These are phyloP conservation scores for Arthrocladium fulminans DNA, from an alignment of 2,329 filamentous ascomycete genomes.

Conservation along the genomic window DNA sequence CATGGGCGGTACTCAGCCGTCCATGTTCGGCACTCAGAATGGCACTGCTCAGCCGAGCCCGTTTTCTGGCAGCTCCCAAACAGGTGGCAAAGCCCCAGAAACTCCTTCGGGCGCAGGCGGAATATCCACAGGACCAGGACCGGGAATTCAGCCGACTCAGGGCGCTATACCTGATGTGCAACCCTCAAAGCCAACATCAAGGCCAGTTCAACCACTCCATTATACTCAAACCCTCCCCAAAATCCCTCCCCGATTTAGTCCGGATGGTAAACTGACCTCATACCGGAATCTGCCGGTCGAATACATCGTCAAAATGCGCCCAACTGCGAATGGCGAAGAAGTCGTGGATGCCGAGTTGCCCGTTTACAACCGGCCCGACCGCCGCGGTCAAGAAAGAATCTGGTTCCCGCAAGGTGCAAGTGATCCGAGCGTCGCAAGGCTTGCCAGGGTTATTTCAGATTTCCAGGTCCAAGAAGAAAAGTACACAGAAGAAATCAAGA, in stretches of 20 bases:
- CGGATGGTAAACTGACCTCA: slow-evolving; percentile 35
- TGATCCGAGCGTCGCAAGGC: slow-evolving; percentile 32
- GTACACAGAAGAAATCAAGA: slow-evolving; percentile 50
- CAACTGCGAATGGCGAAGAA: slow-evolving; percentile 4
- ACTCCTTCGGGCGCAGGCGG: too few relatives aligned
- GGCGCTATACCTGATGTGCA: neutral
- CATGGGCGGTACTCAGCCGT: neutral
- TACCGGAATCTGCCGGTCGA: slow-evolving; percentile 58
- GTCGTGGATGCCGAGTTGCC: slow-evolving; percentile 33
- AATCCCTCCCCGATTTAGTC: slow-evolving; percentile 27
- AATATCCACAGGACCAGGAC: too few relatives aligned
- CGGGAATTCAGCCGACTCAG: too few relatives aligned
- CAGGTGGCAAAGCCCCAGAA: too few relatives aligned
- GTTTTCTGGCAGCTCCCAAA: too few relatives aligned
- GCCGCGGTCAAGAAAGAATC: slow-evolving; percentile 54
- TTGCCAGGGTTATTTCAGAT: slow-evolving; percentile 37
- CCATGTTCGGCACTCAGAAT: neutral
- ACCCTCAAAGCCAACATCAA: slow-evolving; percentile 17
- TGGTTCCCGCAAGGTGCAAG: slow-evolving; percentile 65
- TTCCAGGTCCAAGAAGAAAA: slow-evolving; percentile 39
- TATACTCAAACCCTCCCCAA: slow-evolving; percentile 26
- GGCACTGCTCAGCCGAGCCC: neutral
- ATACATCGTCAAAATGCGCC: slow-evolving; percentile 38
- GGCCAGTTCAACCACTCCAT: slow-evolving; percentile 15
- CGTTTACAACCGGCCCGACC: slow-evolving; percentile 42